Base-by-base conservation (phyloP, 495 filamentous ascomycete genomes). In the Xylaria castorea region DNA sequence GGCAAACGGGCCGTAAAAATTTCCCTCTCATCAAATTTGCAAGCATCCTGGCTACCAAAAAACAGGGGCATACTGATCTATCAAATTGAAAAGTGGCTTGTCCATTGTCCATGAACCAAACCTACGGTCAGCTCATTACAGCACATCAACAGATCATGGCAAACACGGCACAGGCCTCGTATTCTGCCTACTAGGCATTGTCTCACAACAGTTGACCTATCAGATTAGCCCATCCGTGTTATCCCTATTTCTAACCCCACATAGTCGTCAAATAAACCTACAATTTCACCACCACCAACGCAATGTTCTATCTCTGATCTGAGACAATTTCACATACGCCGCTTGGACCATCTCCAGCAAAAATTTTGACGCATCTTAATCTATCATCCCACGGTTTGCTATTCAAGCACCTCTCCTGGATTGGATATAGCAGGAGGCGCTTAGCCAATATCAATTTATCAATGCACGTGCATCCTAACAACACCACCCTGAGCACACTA, bases 391-490 rank as follows among this genome's bases (percentile, higher is more conserved):
- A 22, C 32, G 20, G 36, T 55, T 53, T 68, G 46, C 34, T 11
- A 67, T 67, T 67, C 27, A 38, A 55, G 18, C 46, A 50, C 20
- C 12, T 22, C n/a, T 9, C 25, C 27, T 66, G 25, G 38, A 64
- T 40, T 61, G 7, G 34, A 38, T 5, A 61, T 61, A 16, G 11
- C 3, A 53, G 22, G 22, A 53, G 11, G n/a, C 32, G 34, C 30
- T 22, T 36, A 34, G 30, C 2, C 16, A 60, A 20, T 38, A 22
- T 38, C 11, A 8, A 38, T 22, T 38, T 9, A 12, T 22, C 11
- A 36, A 22, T 61, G 58, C 18, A 38, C 58, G 8, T 22, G 58
- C 34, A 61, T 8, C 7, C 58, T 22, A 22, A 38, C 12, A 11
- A 34, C 34, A 38, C 27, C 25, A 30, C 34, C 14, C 27, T 7